phyloP scores from a whole-genome alignment of 2,329 filamentous ascomycete genomes.

The Monosporascus sp. region DNA sequence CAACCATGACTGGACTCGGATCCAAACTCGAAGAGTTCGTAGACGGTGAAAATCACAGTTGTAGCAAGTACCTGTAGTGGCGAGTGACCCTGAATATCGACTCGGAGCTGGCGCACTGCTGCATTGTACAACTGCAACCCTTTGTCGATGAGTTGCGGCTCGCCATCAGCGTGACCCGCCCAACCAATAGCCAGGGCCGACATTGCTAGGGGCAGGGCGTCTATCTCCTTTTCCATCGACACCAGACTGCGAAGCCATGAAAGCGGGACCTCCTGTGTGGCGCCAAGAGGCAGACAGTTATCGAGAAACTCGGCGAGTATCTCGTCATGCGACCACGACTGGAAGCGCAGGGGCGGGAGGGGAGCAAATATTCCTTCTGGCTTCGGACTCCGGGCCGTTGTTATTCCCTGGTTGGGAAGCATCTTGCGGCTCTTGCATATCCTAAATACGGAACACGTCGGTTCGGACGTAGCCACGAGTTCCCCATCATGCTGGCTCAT shows the following conservation, averaged over 20 bases:
- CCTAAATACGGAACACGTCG: background rate
- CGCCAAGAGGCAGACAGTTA: slow-evolving; percentile 6
- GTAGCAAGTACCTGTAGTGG: slow-evolving; percentile 11
- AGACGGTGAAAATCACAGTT: slow-evolving; percentile 11
- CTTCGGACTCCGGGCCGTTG: background rate
- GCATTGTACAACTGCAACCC: slow-evolving; percentile 15
- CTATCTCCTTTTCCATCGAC: slow-evolving; percentile 9
- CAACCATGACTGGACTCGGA: slow-evolving; percentile 12
- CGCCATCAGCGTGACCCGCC: slow-evolving; percentile 9
- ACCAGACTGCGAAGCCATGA: slow-evolving; percentile 12
- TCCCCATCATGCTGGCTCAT: background rate
- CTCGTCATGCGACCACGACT: slow-evolving; percentile 9
- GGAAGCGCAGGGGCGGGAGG: slow-evolving; percentile 3
- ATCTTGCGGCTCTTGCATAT: background rate
- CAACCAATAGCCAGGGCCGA: slow-evolving; percentile 16
- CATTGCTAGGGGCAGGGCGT: slow-evolving; percentile 15
- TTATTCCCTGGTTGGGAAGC: background rate
- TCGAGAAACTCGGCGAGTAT: slow-evolving; percentile 12
- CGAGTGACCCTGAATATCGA: slow-evolving; percentile 6
- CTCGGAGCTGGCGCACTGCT: slow-evolving; percentile 11
- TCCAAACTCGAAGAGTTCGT: slow-evolving; percentile 17
- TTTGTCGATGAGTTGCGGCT: slow-evolving; percentile 10
- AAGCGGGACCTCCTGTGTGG: slow-evolving; percentile 10
- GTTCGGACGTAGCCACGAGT: background rate
- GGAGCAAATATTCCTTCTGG: background rate